Conservation (phyloP, 2,329 filamentous ascomycete genomes). For the Botryotinia calthae region DNA sequence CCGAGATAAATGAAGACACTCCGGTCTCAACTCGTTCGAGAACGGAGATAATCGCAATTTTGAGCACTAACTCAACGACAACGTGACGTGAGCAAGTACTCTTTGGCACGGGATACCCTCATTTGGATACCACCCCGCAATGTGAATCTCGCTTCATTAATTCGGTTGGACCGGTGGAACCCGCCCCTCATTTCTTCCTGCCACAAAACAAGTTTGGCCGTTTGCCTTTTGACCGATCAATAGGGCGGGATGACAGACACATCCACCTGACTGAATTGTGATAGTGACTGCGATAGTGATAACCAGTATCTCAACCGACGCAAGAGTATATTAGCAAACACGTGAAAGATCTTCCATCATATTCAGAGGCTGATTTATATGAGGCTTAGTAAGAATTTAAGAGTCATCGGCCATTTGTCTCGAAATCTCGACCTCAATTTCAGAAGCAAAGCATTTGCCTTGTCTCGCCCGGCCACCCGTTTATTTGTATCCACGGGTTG, state of each 20-base stretch:
- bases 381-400: neutral
- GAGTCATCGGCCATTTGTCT: neutral
- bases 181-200: neutral
- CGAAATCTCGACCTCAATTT: neutral
- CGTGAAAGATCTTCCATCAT: conserved; percentile 8
- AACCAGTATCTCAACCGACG: neutral
- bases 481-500: conserved; percentile 13
- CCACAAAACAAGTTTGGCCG: neutral
- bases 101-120: conserved; percentile 3
- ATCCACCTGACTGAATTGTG: conserved; percentile 8
- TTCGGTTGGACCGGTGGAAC: conserved; percentile 1
- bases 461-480: conserved; percentile 6
- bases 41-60: neutral
- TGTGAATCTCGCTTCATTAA: neutral
- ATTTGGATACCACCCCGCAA: conserved; percentile 6
- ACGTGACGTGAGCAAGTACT: conserved; percentile 2
- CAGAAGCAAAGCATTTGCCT: conserved; percentile 1
- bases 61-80: conserved; percentile 11
- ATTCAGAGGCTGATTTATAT: neutral
- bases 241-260: conserved; percentile 3
- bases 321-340: neutral
- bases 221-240: conserved; percentile 8
- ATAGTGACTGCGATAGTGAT: conserved; percentile 9
- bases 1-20: neutral
- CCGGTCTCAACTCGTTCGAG: neutral